Evolutionary conservation across 495 filamentous ascomycete species (phyloP).

Genomic region (Penicillium malachiteum): DNA sequence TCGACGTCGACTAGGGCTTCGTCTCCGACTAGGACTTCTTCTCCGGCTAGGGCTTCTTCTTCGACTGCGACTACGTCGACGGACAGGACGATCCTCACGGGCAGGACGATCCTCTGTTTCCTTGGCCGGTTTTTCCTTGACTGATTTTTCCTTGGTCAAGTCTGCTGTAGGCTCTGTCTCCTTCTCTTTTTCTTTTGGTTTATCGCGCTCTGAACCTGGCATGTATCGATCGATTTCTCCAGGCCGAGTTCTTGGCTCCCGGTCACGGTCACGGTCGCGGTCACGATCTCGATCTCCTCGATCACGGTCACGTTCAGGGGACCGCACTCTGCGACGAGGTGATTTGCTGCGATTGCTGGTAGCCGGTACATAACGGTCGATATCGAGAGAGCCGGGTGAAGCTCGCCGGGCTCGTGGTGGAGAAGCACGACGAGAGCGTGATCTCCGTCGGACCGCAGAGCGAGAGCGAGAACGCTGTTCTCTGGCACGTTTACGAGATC

Average conservation of each 20-base stretch:
- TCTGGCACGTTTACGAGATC: slow-evolving; percentile 18
- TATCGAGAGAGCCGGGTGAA: slow-evolving; percentile 35
- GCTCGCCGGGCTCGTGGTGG: slow-evolving; percentile 31
- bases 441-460: slow-evolving; percentile 24
- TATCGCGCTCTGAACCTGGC: slow-evolving; percentile 38
- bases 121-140: neutral
- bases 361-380: slow-evolving; percentile 51
- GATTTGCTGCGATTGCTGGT: slow-evolving; percentile 47
- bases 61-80: slow-evolving; percentile 13
- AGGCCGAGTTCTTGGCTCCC: slow-evolving; percentile 13
- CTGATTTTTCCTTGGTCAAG: slow-evolving; percentile 23
- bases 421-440: slow-evolving; percentile 25
- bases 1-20: slow-evolving; percentile 6
- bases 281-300: slow-evolving; percentile 35
- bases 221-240: slow-evolving; percentile 57
- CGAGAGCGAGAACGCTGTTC: slow-evolving; percentile 32
- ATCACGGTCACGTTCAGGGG: slow-evolving; percentile 33
- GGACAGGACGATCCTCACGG: slow-evolving; percentile 20
- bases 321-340: slow-evolving; percentile 43
- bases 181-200: slow-evolving; percentile 18
- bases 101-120: neutral
- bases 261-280: slow-evolving; percentile 35
- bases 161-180: slow-evolving; percentile 13
- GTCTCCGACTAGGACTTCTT: slow-evolving; percentile 17
- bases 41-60: slow-evolving; percentile 14